A percentile compares a stretch with the other conserved stretches of the same genome.
phyloP scores from a whole-genome alignment of 805 yeast species.

The Huiozyma naganishii region DNA sequence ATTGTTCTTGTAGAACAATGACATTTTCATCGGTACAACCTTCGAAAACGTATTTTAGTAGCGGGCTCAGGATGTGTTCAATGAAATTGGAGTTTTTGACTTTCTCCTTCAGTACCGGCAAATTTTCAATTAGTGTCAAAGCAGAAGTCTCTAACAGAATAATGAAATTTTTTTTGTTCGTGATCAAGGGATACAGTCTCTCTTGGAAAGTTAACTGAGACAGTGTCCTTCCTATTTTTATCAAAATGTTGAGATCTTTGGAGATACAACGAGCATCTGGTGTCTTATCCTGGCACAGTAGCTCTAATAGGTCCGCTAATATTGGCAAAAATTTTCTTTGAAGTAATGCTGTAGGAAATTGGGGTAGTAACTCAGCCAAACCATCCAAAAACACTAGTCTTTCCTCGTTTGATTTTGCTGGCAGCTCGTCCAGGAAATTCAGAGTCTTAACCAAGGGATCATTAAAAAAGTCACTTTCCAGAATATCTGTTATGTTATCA shows the following conservation, averaged over 20 bases:
- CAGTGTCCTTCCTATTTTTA: constrained; percentile 52
- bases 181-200: constrained; percentile 39
- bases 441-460: constrained; percentile 74
- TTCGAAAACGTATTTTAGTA: constrained; percentile 19
- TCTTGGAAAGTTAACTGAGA: constrained; percentile 75
- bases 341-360: constrained; percentile 48
- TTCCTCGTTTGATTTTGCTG: constrained; percentile 61
- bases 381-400: constrained; percentile 59
- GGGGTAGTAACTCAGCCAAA: constrained; percentile 39
- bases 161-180: constrained; percentile 11
- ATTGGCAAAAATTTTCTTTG: constrained; percentile 68
- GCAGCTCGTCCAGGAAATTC: constrained; percentile 71
- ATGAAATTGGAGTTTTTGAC: constrained; percentile 44
- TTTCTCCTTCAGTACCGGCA: constrained; percentile 37
- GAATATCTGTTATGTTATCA: constrained; percentile 41
- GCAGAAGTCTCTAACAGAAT: constrained; percentile 17
- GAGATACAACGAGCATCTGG: constrained; percentile 34
- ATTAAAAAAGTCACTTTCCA: constrained; percentile 67
- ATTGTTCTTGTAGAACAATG: constrained; percentile 38
- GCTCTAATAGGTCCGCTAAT: constrained; percentile 41
- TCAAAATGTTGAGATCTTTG: constrained; percentile 37
- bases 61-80: constrained; percentile 20
- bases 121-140: constrained; percentile 36
- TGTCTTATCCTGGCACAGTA: constrained; percentile 24
- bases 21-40: constrained; percentile 14